phyloP scores from a whole-genome alignment of 208 protist genomes.

The Trypanosomatidae sp. region DNA sequence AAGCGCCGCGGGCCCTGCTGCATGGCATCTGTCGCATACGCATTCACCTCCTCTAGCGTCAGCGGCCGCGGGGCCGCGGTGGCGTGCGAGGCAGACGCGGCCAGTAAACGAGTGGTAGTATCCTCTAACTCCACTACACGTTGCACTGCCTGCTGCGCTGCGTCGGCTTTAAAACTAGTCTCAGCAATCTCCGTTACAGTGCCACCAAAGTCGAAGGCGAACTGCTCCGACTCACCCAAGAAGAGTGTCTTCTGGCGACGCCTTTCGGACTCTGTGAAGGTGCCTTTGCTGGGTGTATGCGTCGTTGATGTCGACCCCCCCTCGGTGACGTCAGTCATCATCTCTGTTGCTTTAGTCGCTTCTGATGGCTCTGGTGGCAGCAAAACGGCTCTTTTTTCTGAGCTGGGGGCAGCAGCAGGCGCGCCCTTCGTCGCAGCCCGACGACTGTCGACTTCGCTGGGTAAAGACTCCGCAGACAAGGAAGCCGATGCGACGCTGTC shows the following conservation, averaged over 20 bases:
- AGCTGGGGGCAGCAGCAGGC: not conserved
- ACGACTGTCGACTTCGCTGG: not conserved
- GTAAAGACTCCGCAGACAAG: not conserved
- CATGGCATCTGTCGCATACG: slow-evolving; percentile 19
- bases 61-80: slow-evolving; percentile 10
- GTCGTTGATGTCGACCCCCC: not conserved
- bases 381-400: not conserved
- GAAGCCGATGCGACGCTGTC: not conserved
- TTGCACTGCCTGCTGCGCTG: slow-evolving; percentile 13
- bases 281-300: not conserved
- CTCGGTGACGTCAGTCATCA: not conserved
- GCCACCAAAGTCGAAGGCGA: slow-evolving; percentile 82
- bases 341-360: not conserved
- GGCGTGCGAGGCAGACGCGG: not conserved
- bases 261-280: slow-evolving; percentile 18
- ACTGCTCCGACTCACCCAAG: slow-evolving; percentile 70
- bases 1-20: slow-evolving; percentile 14
- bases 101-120: slow-evolving; percentile 17
- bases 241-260: slow-evolving; percentile 53
- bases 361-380: not conserved
- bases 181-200: slow-evolving; percentile 15
- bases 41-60: slow-evolving; percentile 28
- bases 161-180: slow-evolving; percentile 10
- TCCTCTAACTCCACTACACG: slow-evolving; percentile 24
- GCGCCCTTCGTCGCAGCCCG: not conserved